These are phyloP conservation scores for Hypoxylon sp. DNA, from an alignment of 2,329 filamentous ascomycete species.

Conservation along the genomic window DNA sequence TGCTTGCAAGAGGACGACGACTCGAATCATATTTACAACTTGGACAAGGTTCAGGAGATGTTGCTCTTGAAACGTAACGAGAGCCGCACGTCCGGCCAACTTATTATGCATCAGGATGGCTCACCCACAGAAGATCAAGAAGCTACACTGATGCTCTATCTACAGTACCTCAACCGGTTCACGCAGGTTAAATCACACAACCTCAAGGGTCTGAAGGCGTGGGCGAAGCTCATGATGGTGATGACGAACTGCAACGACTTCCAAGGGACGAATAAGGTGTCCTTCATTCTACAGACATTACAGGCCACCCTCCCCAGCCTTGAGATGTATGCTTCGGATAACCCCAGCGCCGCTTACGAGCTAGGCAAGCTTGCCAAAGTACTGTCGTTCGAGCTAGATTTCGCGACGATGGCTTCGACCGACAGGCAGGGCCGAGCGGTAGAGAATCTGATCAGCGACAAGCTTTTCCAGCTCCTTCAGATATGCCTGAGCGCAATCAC, in stretches of 20 bases:
- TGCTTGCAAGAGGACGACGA: conserved; percentile 70
- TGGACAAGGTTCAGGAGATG: conserved; percentile 76
- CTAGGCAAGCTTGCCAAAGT: conserved; percentile 79
- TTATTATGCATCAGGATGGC: conserved; percentile 60
- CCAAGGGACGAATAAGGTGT: conserved; percentile 72
- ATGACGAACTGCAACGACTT: conserved; percentile 85
- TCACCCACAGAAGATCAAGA: conserved; percentile 65
- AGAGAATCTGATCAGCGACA: conserved; percentile 83
- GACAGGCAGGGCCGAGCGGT: conserved; percentile 57
- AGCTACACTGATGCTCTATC: conserved; percentile 64
- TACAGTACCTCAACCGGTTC: conserved; percentile 69
- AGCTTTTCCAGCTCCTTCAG: conserved; percentile 90
- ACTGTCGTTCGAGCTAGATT: conserved; percentile 75
- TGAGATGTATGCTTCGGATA: conserved; percentile 75
- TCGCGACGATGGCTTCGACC: conserved; percentile 51
- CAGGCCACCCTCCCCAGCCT: conserved; percentile 89
- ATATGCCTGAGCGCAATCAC: conserved; percentile 82
- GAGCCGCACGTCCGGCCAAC: conserved; percentile 56
- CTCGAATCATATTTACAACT: conserved; percentile 67
- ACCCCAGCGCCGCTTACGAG: conserved; percentile 74
- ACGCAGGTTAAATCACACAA: conserved; percentile 64
- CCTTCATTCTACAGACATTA: conserved; percentile 84
- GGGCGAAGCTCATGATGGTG: conserved; percentile 84
- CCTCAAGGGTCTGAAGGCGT: conserved; percentile 76
- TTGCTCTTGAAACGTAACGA: conserved; percentile 74